phyloP scores from a whole-genome alignment of 108 stramenopile species.

The Skeletonema menzelii region DNA sequence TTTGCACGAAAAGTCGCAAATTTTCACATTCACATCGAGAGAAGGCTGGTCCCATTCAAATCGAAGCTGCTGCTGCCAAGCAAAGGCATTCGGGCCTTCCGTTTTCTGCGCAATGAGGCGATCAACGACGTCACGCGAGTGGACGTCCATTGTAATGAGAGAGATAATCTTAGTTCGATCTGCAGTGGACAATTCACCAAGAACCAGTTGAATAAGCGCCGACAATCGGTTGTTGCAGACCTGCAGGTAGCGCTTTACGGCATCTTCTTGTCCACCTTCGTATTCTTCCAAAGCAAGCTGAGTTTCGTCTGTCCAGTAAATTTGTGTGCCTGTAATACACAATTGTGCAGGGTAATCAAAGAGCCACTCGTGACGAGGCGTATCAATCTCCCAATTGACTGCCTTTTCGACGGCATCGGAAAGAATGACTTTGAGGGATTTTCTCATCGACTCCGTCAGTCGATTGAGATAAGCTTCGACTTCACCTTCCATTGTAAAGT shows the following conservation, averaged over 20 bases:
- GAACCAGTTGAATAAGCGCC: constrained; percentile 78
- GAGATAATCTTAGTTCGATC: constrained; percentile 91
- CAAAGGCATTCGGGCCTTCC: constrained; percentile 80
- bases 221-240: constrained; percentile 71
- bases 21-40: constrained; percentile 84
- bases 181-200: constrained; percentile 69
- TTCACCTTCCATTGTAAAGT: constrained; percentile 85
- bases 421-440: constrained; percentile 76
- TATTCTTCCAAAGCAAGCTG: constrained; percentile 85
- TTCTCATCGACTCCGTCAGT: constrained; percentile 79
- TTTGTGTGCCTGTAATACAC: constrained; percentile 86
- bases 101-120: constrained; percentile 83
- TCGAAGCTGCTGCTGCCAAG: constrained; percentile 92
- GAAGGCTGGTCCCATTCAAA: constrained; percentile 83
- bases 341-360: constrained; percentile 91
- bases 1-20: constrained; percentile 88
- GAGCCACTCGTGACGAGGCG: constrained; percentile 88
- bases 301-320: constrained; percentile 95
- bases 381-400: constrained; percentile 88
- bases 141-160: constrained; percentile 93
- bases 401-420: constrained; percentile 82
- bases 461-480: constrained; percentile 88
- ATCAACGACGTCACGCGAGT: constrained; percentile 89
- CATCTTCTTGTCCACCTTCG: constrained; percentile 89
- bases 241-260: constrained; percentile 84